A percentile compares a stretch with the other conserved stretches of the same genome.
phyloP scores from a whole-genome alignment of 108 stramenopile genomes.

The Epithemia pelagica region DNA sequence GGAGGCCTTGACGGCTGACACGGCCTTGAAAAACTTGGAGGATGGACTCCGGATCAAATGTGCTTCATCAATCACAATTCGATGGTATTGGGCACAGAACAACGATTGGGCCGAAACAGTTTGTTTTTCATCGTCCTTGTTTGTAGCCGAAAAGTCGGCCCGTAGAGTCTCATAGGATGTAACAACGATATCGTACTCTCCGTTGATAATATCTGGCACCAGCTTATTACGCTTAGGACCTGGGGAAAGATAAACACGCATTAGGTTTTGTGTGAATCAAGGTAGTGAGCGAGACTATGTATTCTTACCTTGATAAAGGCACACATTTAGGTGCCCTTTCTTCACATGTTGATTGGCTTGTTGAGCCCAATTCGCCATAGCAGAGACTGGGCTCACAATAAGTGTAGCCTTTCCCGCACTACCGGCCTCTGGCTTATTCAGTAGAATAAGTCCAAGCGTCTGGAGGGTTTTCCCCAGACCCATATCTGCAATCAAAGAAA shows the following conservation, averaged over 20 bases:
- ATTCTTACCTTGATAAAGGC: background rate
- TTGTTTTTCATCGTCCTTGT: background rate
- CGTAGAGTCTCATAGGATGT: constrained; percentile 44
- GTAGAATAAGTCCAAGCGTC: constrained; percentile 42
- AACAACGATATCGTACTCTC: constrained; percentile 33
- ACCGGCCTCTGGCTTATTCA: constrained; percentile 24
- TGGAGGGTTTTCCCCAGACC: constrained; percentile 58
- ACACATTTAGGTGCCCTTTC: background rate
- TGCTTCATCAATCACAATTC: constrained; percentile 52
- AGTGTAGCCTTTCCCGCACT: constrained; percentile 29
- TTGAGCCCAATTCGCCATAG: constrained; percentile 50
- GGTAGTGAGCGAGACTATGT: too few relatives aligned
- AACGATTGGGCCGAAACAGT: constrained; percentile 7
- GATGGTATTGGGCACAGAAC: constrained; percentile 41
- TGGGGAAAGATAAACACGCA: constrained; percentile 44
- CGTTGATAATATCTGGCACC: constrained; percentile 21
- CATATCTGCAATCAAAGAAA: constrained; percentile 29
- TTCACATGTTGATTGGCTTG: constrained; percentile 38
- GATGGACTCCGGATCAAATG: constrained; percentile 43
- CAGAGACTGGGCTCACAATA: constrained; percentile 63
- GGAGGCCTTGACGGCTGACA: constrained; percentile 26
- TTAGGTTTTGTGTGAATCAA: too few relatives aligned
- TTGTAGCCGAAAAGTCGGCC: constrained; percentile 10
- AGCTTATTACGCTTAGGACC: constrained; percentile 38
- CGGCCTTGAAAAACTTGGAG: constrained; percentile 28